Conservation (phyloP, 2,329 filamentous ascomycete species). For the Hymenoscyphus occultus region DNA sequence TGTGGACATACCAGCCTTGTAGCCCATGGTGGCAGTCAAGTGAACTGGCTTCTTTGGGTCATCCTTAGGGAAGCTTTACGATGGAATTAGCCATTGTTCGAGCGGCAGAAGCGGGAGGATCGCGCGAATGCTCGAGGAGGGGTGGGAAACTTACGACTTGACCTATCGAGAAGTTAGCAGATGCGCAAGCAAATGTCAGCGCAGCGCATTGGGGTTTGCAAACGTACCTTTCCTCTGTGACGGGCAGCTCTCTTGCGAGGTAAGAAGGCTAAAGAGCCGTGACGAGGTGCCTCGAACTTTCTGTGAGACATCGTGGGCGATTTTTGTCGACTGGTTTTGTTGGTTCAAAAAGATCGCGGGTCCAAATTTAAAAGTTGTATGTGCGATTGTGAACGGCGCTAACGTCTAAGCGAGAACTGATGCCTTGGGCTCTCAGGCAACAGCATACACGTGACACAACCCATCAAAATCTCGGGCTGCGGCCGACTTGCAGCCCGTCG, state of each 20-base stretch:
- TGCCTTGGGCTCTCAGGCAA: too few relatives aligned
- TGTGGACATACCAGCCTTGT: conserved; percentile 99
- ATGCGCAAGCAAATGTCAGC: not conserved
- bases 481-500: not conserved
- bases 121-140: not conserved
- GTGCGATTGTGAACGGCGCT: conserved; percentile 3
- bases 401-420: not conserved
- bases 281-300: conserved; percentile 68
- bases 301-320: conserved; percentile 29
- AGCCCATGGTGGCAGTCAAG: conserved; percentile 96
- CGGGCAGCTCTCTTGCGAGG: conserved; percentile 89
- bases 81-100: conserved; percentile 23
- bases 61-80: conserved; percentile 90
- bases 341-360: not conserved
- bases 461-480: too few relatives aligned
- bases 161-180: conserved; percentile 16
- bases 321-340: conserved; percentile 3
- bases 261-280: conserved; percentile 87
- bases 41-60: conserved; percentile 99
- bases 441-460: not conserved
- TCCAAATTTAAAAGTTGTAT: conserved; percentile 1
- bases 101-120: not conserved
- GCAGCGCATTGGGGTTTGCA: not conserved
- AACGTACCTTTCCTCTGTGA: conserved; percentile 96
- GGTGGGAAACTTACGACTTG: conserved; percentile 15